Evolutionary conservation across 2,329 filamentous ascomycete genomes (phyloP).

Genomic region (Scytalidium lignicola): DNA sequence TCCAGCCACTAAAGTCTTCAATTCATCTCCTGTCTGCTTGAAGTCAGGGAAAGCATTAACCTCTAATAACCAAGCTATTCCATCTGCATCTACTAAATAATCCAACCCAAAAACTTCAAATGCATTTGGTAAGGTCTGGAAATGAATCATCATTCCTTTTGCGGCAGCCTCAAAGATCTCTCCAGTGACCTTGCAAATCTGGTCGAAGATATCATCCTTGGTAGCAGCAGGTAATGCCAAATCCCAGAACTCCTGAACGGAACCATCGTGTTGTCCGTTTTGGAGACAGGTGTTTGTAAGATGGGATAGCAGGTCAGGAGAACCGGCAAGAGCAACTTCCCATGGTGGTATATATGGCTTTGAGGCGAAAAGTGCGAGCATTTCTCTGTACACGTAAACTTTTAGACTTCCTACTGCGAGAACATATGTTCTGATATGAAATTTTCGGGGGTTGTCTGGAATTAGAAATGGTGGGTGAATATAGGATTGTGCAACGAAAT

Average conservation of each 20-base stretch:
- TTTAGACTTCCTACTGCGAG: constrained; percentile 72
- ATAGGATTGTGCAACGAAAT: constrained; percentile 95
- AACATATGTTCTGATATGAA: constrained; percentile 92
- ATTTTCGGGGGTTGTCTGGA: constrained; percentile 66
- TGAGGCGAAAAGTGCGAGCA: constrained; percentile 90
- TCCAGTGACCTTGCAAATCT: constrained; percentile 69
- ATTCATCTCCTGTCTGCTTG: constrained; percentile 75
- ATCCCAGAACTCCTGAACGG: constrained; percentile 71
- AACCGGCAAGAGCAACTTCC: constrained; percentile 5
- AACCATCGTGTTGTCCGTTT: constrained; percentile 51
- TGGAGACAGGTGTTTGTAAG: constrained; percentile 96
- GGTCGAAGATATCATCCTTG: constrained; percentile 59
- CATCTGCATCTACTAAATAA: constrained; percentile 69
- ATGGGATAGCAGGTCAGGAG: constrained; percentile 62
- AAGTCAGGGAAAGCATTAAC: constrained; percentile 97
- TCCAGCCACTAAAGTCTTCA: constrained; percentile 66
- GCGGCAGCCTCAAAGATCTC: constrained; percentile 86
- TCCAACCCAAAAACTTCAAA: constrained; percentile 93
- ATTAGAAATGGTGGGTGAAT: constrained; percentile 82
- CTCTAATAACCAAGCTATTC: constrained; percentile 73
- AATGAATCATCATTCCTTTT: constrained; percentile 78
- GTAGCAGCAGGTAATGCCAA: constrained; percentile 34
- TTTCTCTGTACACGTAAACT: constrained; percentile 81
- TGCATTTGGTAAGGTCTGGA: constrained; percentile 80
- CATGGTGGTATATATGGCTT: constrained; percentile 65